Conservation (phyloP, 2,329 filamentous ascomycete species). For the Diaporthe destruens region DNA sequence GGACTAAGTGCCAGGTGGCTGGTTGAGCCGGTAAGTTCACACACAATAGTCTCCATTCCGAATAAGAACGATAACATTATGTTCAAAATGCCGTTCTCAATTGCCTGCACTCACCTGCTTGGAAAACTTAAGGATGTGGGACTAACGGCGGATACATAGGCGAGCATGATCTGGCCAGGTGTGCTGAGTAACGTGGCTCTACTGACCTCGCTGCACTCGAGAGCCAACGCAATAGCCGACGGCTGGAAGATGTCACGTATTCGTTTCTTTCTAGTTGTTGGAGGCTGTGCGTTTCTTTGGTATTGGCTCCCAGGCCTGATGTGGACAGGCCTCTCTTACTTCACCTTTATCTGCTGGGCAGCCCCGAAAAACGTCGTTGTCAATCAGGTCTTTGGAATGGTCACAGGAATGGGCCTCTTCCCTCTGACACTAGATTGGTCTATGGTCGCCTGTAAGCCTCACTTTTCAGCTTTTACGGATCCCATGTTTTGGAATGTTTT, state of each 20-base stretch:
- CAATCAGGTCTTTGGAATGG: conserved; percentile 75
- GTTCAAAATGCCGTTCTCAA: no score
- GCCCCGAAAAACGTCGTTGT: conserved; percentile 70
- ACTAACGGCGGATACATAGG: conserved; percentile 38
- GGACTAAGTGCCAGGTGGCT: conserved; percentile 53
- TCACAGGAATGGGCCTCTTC: conserved; percentile 70
- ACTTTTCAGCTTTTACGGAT: no score
- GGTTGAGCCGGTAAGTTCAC: conserved; percentile 48
- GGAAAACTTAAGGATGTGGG: not conserved
- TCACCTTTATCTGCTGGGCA: conserved; percentile 73
- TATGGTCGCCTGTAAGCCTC: conserved; percentile 45
- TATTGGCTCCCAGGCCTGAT: conserved; percentile 75
- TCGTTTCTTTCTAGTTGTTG: conserved; percentile 54
- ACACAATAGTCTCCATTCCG: not conserved
- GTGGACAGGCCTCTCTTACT: conserved; percentile 71
- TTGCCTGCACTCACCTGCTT: not conserved
- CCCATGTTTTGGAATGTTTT: no score
- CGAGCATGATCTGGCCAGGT: conserved; percentile 55
- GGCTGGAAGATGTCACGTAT: conserved; percentile 55
- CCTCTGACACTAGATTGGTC: conserved; percentile 78
- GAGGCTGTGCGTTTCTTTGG: conserved; percentile 62
- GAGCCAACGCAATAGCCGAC: conserved; percentile 52
- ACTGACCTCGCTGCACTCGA: conserved; percentile 53
- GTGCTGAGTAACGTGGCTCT: conserved; percentile 55
- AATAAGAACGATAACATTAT: not conserved